Evolutionary conservation across 805 yeast genomes (phyloP), one percentile per base, ranked within the genome.

Genomic region (Ogataea populi-albae): DNA sequence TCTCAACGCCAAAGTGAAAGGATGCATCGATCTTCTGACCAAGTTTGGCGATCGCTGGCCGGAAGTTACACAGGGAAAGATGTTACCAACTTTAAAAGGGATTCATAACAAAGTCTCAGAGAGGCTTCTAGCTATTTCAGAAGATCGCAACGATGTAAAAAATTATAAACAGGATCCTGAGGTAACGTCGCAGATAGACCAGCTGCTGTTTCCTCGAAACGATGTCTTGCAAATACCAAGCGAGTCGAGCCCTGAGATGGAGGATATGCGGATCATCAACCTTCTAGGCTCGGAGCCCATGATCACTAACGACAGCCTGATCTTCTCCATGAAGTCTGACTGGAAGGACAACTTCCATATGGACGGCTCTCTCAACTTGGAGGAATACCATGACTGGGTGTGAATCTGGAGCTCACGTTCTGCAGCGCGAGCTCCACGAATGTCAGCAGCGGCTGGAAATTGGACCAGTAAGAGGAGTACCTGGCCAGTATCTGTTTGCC

Each of bases 21-120:
- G 27, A 6, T 19, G 38, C 14, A 35, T 42, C 9, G 14, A 20
- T 8, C 26, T 42, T 12, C 25, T 42, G 9, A 17, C 22, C n/a
- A 30, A 23, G 11, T 42, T 42, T 23, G 31, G 28, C n/a, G 46
- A 40, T 15, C n/a, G 41, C 9, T 42, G 46, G 45, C 46, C 46
- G 3, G 46, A 42, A 32, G 30, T 42, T 14, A 28, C 22, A 9
- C 24, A 21, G 6, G 30, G 38, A 5, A 15, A 32, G 4, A 42
- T 42, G 40, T 15, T 32, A 6, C 12, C 15, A 7, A 25, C 32
- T 8, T 25, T 42, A 3, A 20, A n/a, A 12, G 9, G 20, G 11
- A 17, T 41, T 5, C 18, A 19, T 10, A 14, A 12, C 2, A 23
- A 24, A 10, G 37, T 40, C 18, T 26, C 37, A 2, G 20, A 17